Conservation (phyloP, 441 rosid genomes). For the Populus hybrid region DNA sequence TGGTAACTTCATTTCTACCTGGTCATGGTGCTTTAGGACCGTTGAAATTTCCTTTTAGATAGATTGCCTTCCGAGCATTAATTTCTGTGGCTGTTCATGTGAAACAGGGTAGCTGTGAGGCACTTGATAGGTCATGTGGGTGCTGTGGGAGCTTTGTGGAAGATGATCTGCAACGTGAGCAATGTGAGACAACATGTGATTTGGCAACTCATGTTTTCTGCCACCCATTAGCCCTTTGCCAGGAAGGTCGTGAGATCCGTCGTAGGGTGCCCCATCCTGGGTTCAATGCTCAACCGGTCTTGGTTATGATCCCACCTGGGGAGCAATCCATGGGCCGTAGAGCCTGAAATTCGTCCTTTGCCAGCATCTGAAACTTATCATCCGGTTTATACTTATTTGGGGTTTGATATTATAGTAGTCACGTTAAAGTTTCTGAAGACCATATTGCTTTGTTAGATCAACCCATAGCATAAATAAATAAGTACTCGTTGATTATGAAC, state of each 20-base stretch:
- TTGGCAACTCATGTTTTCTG: conserved; percentile 73
- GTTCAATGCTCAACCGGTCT: conserved; percentile 62
- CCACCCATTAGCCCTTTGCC: conserved; percentile 88
- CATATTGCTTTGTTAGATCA: not conserved
- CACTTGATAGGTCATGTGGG: conserved; percentile 76
- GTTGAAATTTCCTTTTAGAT: not conserved
- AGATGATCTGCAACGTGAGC: conserved; percentile 72
- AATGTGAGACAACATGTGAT: conserved; percentile 75
- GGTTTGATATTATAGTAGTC: not conserved
- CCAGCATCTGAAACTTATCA: not conserved
- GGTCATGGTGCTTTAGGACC: not conserved
- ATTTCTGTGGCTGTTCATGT: conserved; percentile 2
- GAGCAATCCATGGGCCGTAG: conserved; percentile 81
- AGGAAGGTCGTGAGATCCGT: conserved; percentile 95
- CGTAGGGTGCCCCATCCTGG: conserved; percentile 88
- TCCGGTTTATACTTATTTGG: conserved; percentile 1
- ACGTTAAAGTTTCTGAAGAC: not conserved
- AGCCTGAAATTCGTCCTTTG: conserved; percentile 21
- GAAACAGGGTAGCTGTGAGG: conserved; percentile 81
- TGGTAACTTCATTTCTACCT: not conserved
- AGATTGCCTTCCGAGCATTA: not conserved
- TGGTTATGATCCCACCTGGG: conserved; percentile 73
- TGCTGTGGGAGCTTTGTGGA: conserved; percentile 78
- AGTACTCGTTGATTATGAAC: not conserved
- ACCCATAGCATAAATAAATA: not conserved